phyloP scores from a whole-genome alignment of 2,329 filamentous ascomycete genomes.

The Colletotrichum salicis region DNA sequence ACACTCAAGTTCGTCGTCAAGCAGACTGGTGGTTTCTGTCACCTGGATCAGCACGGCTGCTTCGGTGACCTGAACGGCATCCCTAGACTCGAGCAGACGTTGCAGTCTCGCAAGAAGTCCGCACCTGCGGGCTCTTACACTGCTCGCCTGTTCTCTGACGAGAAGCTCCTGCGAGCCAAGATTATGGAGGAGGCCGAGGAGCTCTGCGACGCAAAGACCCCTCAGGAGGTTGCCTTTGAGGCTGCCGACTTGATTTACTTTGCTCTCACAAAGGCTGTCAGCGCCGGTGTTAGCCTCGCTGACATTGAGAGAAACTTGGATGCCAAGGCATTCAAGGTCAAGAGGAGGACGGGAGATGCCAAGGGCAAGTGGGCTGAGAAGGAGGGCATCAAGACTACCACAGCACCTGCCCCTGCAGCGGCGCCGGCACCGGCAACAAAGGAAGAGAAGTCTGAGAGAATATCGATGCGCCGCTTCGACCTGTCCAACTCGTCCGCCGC shows the following conservation, averaged over 20 bases:
- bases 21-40: constrained; percentile 94
- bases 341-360: constrained; percentile 90
- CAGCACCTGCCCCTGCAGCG: constrained; percentile 39
- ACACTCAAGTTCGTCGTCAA: constrained; percentile 89
- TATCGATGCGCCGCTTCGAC: constrained; percentile 85
- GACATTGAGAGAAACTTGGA: constrained; percentile 95
- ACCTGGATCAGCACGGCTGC: constrained; percentile 90
- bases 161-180: constrained; percentile 90
- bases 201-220: constrained; percentile 85
- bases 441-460: constrained; percentile 62
- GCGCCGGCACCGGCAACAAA: constrained; percentile 49
- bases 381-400: constrained; percentile 69
- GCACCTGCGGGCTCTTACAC: constrained; percentile 94
- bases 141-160: constrained; percentile 88
- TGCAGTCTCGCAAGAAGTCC: constrained; percentile 81
- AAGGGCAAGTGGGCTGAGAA: constrained; percentile 93
- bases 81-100: constrained; percentile 85
- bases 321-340: constrained; percentile 94
- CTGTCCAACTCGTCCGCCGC: constrained; percentile 70
- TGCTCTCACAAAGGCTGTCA: constrained; percentile 87
- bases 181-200: constrained; percentile 99
- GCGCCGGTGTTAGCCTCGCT: constrained; percentile 83
- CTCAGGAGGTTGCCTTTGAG: constrained; percentile 90
- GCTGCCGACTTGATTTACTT: constrained; percentile 97
- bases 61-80: constrained; percentile 88